A percentile compares a stretch with the other conserved stretches of the same genome.
Conservation (phyloP, 2,329 filamentous ascomycete species). For the Colletotrichum sp. region DNA sequence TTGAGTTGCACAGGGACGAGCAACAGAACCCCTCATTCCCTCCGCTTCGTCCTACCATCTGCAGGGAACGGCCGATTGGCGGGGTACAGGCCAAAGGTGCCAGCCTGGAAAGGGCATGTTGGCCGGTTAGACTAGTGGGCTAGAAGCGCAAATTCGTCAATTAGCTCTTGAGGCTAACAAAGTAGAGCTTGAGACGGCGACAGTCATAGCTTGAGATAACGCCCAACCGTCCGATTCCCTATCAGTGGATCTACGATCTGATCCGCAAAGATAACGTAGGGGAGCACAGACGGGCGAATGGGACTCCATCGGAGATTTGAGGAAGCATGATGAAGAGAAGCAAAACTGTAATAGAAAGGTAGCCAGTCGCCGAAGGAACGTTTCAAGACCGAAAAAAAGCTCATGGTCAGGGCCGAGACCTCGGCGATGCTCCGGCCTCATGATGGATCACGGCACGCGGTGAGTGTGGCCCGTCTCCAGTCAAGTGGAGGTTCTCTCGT, state of each 20-base stretch:
- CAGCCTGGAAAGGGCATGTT: neutral
- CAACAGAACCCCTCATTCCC: neutral
- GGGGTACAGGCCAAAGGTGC: neutral
- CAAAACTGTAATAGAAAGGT: neutral
- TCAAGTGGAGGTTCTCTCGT: neutral
- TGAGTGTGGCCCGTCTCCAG: constrained; percentile 9
- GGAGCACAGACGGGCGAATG: constrained; percentile 12
- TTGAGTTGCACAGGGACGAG: neutral
- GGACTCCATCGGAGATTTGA: neutral
- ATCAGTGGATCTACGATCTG: constrained; percentile 23
- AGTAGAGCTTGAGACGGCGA: neutral
- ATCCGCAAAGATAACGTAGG: constrained; percentile 14
- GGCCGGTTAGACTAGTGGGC: neutral
- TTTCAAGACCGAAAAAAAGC: constrained; percentile 1
- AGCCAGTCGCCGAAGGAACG: neutral
- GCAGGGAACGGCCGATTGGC: neutral
- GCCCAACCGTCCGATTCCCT: neutral
- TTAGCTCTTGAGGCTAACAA: neutral
- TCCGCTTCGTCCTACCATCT: neutral
- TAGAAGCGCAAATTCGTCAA: neutral
- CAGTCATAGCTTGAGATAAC: constrained; percentile 17
- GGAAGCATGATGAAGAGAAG: constrained; percentile 1
- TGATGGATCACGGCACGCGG: constrained; percentile 8
- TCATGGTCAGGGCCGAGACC: neutral
- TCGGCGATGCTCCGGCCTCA: constrained; percentile 19